phyloP scores from a whole-genome alignment of 306 rosid species.

The Dryas alaskensis region DNA sequence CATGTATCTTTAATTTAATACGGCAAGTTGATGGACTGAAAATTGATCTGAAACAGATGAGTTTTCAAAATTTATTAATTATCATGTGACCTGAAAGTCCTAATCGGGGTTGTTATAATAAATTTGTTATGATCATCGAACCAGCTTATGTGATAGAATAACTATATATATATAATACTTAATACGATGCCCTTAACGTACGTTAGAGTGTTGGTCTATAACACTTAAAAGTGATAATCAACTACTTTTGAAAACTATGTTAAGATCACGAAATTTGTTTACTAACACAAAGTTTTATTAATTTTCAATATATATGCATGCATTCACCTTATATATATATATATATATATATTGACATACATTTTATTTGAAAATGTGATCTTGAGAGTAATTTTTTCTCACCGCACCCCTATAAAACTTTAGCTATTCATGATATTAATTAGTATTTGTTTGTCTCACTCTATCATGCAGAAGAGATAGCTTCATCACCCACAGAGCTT shows the following conservation, averaged over 20 bases:
- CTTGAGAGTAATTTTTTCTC: no score
- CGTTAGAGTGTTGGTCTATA: no score
- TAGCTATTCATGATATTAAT: no score
- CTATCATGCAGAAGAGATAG: constrained; percentile 73
- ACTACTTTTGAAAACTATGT: no score
- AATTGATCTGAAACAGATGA: not conserved
- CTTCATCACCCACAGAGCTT: constrained; percentile 91
- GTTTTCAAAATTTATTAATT: not conserved
- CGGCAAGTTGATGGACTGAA: constrained; percentile 1
- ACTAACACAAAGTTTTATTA: no score
- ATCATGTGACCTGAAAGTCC: not conserved
- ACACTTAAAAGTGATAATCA: no score
- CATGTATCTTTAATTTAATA: not conserved
- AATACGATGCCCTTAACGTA: not conserved
- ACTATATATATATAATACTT: not conserved
- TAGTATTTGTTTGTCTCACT: no score
- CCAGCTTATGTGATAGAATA: not conserved
- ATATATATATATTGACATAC: no score
- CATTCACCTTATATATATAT: no score
- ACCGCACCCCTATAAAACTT: no score
- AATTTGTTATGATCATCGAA: not conserved
- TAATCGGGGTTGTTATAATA: not conserved
- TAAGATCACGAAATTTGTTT: not conserved
- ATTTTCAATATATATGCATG: no score
- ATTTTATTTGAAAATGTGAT: no score